phyloP scores from a whole-genome alignment of 1,284 basidiomycete species.

The Cryptococcus sp. region DNA sequence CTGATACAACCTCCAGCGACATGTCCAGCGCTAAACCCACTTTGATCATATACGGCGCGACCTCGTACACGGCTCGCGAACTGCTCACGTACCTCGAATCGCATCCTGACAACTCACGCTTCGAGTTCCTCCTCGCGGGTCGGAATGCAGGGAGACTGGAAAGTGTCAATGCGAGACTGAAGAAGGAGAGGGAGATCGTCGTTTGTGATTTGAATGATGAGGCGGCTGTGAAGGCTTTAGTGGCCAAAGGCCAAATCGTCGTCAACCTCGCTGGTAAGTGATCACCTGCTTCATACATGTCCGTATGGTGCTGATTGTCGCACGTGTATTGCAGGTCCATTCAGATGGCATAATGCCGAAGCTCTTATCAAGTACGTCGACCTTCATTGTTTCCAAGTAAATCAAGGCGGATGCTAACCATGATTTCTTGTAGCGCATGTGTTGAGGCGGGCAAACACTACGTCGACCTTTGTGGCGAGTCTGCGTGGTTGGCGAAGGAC shows the following conservation, averaged over 20 bases:
- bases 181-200: conserved; percentile 27
- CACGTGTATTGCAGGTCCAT: conserved; percentile 32
- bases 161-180: conserved; percentile 24
- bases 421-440: conserved; percentile 55
- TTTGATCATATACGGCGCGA: conserved; percentile 49
- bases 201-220: conserved; percentile 33
- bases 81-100: conserved; percentile 43
- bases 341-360: conserved; percentile 38
- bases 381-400: neutral
- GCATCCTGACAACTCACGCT: conserved; percentile 34
- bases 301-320: neutral
- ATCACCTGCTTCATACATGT: conserved; percentile 4
- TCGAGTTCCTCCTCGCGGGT: conserved; percentile 45
- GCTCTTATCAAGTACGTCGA: conserved; percentile 30
- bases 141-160: conserved; percentile 42
- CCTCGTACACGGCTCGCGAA: conserved; percentile 44
- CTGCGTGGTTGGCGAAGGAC: conserved; percentile 57
- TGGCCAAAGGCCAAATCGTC: conserved; percentile 35
- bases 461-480: conserved; percentile 66
- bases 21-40: conserved; percentile 30
- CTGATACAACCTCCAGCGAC: neutral
- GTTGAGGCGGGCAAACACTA: conserved; percentile 63
- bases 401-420: neutral
- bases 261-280: conserved; percentile 47
- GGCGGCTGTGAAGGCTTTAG: conserved; percentile 31